Evolutionary conservation across 108 stramenopile genomes (phyloP).

Genomic region (Parietichytrium sp.): DNA sequence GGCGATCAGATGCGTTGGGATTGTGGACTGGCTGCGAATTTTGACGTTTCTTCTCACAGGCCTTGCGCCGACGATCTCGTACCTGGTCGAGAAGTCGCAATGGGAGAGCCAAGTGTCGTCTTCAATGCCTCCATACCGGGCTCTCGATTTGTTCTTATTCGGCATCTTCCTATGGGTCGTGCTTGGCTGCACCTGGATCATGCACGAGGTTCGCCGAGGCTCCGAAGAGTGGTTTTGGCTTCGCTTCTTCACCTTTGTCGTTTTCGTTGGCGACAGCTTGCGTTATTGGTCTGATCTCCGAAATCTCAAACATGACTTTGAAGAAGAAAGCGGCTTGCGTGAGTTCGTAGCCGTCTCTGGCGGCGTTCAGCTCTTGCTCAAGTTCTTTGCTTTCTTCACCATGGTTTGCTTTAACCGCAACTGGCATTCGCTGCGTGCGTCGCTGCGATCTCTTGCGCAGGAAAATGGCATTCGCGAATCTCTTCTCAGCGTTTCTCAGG

Average conservation of each 20-base stretch:
- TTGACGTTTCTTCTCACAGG: background rate
- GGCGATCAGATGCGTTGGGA: background rate
- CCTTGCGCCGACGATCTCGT: background rate
- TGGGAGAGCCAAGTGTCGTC: background rate
- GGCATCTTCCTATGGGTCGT: conserved; percentile 4
- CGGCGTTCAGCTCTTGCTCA: background rate
- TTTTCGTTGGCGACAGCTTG: background rate
- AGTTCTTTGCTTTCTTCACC: background rate
- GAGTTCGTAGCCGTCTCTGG: background rate
- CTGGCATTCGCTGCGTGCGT: conserved; percentile 1
- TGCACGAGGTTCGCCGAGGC: conserved; percentile 33
- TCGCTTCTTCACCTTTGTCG: background rate
- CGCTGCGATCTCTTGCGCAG: background rate
- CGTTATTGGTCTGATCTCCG: conserved; percentile 15
- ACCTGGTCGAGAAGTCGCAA: background rate
- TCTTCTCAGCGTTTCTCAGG: background rate
- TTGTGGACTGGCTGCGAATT: background rate
- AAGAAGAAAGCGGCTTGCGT: background rate
- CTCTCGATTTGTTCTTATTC: background rate
- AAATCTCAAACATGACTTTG: background rate
- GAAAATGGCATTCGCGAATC: background rate
- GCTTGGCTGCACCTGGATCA: background rate
- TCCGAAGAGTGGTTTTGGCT: conserved; percentile 16
- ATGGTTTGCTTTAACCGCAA: conserved; percentile 37
- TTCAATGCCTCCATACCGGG: background rate